Evolutionary conservation across 345 rosid genomes (phyloP), one percentile per base, ranked within the genome.

Genomic region (Dipteronia sinensis): DNA sequence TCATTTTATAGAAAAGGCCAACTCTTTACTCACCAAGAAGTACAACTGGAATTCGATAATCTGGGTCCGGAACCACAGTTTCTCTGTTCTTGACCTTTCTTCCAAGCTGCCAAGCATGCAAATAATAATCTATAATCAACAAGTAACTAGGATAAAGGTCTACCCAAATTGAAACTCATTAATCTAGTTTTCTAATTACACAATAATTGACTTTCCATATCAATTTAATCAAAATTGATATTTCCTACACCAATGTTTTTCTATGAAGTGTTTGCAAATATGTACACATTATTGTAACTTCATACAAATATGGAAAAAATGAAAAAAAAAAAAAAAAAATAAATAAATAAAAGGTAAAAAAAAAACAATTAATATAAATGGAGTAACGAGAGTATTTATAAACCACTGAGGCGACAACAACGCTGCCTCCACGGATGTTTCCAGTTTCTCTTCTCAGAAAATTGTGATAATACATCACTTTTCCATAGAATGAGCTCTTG

Each of bases 41-140:
- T 69, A 91, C 86, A 74, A 84, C 31, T 0, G 90, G 90, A 66
- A 91, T 88, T 74, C 89, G 83, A 82, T 88, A 89, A 82, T 88
- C 93, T 7, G 93, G 95, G 42, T 87, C 90, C 0, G 90, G 95
- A 86, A 89, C 65, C 55, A 91, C 90, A 44, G 88, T 87, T 71
- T 88, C 88, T 79, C 80, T 86, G 82, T 81, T 82, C 55, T 80
- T 78, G 69, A 76, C 87, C 76, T 79, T 83, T 75, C 80, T 83
- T 78, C 90, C 89, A 77, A 89, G 87, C 89, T 85, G 90, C 71
- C 81, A 82, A 77, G 82, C 63, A 76, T 27, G 27, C 61, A 49
- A 65, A 49, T 31, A 73, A 79, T 6, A 64, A 49, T 25, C 34
- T 10, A 74, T 47, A 29, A 62, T 4, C 61, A 77, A 62, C 47